A percentile compares a stretch with the other conserved stretches of the same genome.
Evolutionary conservation across 2,329 filamentous ascomycete species (phyloP).

Genomic region (Didymella pomorum): DNA sequence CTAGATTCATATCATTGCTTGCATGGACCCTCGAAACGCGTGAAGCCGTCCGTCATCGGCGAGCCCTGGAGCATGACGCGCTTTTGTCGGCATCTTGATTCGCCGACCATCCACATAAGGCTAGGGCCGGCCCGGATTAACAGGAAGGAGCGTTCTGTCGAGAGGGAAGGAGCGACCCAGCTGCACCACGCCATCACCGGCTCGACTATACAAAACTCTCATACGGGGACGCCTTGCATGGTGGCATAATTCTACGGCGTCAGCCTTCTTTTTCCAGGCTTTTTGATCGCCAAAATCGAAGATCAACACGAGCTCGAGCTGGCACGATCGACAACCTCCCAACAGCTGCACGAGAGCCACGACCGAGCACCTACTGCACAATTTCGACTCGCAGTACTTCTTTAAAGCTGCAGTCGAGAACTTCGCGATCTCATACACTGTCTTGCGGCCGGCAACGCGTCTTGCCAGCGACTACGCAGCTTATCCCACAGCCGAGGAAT

Average conservation of each 20-base stretch:
- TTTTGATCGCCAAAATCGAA: conserved; percentile 22
- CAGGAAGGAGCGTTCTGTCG: conserved; percentile 16
- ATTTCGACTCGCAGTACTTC: conserved; percentile 16
- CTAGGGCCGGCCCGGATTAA: conserved; percentile 17
- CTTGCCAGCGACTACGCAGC: conserved; percentile 21
- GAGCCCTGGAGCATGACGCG: conserved; percentile 5
- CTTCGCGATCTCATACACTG: conserved; percentile 14
- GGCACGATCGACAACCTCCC: conserved; percentile 30
- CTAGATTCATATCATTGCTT: neutral
- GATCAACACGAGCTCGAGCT: conserved; percentile 34
- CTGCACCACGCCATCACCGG: conserved; percentile 15
- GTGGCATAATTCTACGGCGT: conserved; percentile 27
- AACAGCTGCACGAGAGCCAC: conserved; percentile 29
- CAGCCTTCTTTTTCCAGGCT: conserved; percentile 24
- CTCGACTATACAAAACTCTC: conserved; percentile 15
- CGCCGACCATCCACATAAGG: neutral
- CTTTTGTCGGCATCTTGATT: conserved; percentile 7
- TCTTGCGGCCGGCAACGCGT: conserved; percentile 29
- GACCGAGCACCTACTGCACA: conserved; percentile 25
- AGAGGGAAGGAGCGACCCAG: conserved; percentile 8
- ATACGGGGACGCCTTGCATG: conserved; percentile 30
- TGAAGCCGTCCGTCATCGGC: neutral
- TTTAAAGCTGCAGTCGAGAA: conserved; percentile 32
- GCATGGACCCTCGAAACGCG: neutral
- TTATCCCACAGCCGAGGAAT: conserved; percentile 37